Evolutionary conservation across 2,329 filamentous ascomycete species (phyloP), one percentile per base, ranked within the genome.

Genomic region (Stachybotrys chartarum): DNA sequence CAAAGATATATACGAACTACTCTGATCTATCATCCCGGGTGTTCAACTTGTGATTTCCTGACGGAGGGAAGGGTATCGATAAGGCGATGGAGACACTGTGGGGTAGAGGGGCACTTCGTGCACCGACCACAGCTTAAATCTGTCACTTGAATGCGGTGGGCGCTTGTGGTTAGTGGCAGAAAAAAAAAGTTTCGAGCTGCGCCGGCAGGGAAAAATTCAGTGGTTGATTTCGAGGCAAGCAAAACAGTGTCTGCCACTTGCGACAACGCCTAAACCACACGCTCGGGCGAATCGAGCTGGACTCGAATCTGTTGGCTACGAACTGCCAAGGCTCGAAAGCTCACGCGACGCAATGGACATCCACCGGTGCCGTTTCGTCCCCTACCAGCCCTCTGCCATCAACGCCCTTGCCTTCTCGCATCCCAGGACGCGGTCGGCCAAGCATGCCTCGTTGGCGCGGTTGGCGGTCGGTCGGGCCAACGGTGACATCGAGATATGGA

Each of bases 401-500:
- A 97, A 96, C 74, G 87, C 91, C 60, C 83, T 97, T 68, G 91
- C 93, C 62, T 97, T 99, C 72, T 96, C 94, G 6, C 90, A 96
- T 69, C 79, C 88, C 18, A 76, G 72, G 58, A 60, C 74, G 53
- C 72, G 72, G 61, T 74, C 78, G 57, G 71, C 74, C 60, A 75
- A 67, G 70, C 69, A 77, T 69, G 63, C 80, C 72, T 64, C 78
- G 80, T 24, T 82, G 78, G 58, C 84, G 80, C 85, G 91, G 62
- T 82, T 97, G 54, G 94, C 94, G 2, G 83, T 99, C 64, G 94
- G 94, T 57, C 87, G 94, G 61, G 88, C 90, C 56, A 97, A 97
- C 70, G 94, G 94, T 63, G 90, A 96, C 67, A 94, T 99, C 63
- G 94, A 99, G 74, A 91, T 99, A 61, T 99, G 94, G 94, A 96